These are phyloP conservation scores for Candida nemodendra DNA, from an alignment of 805 yeast genomes.

Conservation along the genomic window DNA sequence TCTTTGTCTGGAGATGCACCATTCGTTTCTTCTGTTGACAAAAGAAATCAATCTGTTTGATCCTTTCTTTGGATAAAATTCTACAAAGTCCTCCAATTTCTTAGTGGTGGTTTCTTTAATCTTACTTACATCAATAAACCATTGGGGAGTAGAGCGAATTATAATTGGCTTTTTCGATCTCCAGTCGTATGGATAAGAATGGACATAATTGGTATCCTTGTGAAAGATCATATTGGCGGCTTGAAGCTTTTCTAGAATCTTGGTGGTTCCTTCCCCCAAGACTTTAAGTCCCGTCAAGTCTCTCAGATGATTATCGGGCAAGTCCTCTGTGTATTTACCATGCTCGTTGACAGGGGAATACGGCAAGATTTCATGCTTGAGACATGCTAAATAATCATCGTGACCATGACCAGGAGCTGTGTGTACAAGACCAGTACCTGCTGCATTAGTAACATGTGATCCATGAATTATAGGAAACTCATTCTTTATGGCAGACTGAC, in stretches of 20 bases:
- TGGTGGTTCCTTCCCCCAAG: conserved; percentile 53
- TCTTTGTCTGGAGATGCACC: conserved; percentile 98
- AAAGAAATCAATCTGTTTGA: conserved; percentile 68
- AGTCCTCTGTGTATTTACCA: conserved; percentile 61
- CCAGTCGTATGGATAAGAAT: conserved; percentile 97
- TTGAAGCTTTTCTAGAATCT: conserved; percentile 44
- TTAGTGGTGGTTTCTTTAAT: conserved; percentile 62
- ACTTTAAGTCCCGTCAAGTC: conserved; percentile 58
- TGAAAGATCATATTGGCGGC: conserved; percentile 45
- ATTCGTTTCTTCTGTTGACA: conserved; percentile 75
- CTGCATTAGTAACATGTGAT: conserved; percentile 70
- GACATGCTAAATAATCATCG: conserved; percentile 82
- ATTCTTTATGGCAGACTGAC: conserved; percentile 10
- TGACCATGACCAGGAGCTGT: conserved; percentile 98
- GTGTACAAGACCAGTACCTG: conserved; percentile 96
- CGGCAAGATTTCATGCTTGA: conserved; percentile 52
- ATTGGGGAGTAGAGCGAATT: conserved; percentile 92
- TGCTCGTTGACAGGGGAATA: conserved; percentile 76
- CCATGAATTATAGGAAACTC: conserved; percentile 70
- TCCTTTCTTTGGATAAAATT: conserved; percentile 75
- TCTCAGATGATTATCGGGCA: conserved; percentile 42
- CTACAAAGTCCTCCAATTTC: conserved; percentile 55
- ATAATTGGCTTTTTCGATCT: conserved; percentile 94
- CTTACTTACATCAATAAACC: conserved; percentile 85
- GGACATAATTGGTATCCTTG: conserved; percentile 54